Conservation (phyloP, 768 basidiomycete species). For the Boletellus emodensis region DNA sequence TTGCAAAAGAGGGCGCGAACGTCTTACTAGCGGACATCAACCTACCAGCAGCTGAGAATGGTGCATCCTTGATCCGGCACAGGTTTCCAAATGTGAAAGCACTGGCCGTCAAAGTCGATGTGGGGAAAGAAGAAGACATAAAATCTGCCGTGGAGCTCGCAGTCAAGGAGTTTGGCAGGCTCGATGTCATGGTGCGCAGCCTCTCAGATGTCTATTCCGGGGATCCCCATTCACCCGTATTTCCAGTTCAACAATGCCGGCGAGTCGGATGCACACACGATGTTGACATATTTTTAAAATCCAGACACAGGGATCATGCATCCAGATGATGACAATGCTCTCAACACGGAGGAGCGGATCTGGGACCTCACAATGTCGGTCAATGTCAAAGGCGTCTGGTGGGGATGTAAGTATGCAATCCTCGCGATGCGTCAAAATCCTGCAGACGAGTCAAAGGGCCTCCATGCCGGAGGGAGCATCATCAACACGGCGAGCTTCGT, state of each 20-base stretch:
- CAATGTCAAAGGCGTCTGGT: constrained; percentile 99
- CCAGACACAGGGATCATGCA: constrained; percentile 87
- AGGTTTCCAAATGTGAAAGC: constrained; percentile 68
- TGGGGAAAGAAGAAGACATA: constrained; percentile 83
- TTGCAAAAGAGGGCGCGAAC: constrained; percentile 92
- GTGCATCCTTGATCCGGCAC: constrained; percentile 55
- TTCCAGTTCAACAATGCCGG: constrained; percentile 91
- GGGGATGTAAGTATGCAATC: constrained; percentile 97
- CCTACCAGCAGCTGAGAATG: constrained; percentile 63
- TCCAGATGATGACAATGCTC: constrained; percentile 86
- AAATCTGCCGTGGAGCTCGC: constrained; percentile 78
- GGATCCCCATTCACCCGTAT: constrained; percentile 1
- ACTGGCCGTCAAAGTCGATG: constrained; percentile 75
- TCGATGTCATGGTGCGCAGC: constrained; percentile 84
- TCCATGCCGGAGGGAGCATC: constrained; percentile 83
- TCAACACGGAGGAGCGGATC: constrained; percentile 94
- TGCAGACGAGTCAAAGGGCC: constrained; percentile 72
- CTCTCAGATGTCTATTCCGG: not conserved
- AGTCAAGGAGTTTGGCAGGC: constrained; percentile 81
- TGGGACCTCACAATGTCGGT: constrained; percentile 94
- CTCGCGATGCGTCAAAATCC: constrained; percentile 94
- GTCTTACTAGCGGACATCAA: constrained; percentile 90
- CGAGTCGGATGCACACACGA: constrained; percentile 23
- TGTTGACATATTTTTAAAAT: not conserved
- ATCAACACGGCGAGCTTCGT: constrained; percentile 99